Conservation (phyloP, 768 basidiomycete species). For the Boletus rubroflammeus region DNA sequence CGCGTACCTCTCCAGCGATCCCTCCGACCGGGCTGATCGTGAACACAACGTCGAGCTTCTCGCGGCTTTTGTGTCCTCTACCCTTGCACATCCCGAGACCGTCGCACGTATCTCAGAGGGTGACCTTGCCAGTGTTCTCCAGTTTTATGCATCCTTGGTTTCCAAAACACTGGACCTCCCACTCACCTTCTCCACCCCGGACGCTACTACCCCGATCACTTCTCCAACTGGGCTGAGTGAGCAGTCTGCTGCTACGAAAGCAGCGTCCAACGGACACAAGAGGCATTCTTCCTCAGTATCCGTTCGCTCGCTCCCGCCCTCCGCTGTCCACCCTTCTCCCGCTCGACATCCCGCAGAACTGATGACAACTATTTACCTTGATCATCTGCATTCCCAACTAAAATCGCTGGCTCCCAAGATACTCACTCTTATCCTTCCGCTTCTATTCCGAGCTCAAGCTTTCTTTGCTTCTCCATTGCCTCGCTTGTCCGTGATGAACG, state of each 20-base stretch:
- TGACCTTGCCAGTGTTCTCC: conserved; percentile 51
- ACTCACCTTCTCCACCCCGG: conserved; percentile 12
- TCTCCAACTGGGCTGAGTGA: conserved; percentile 34
- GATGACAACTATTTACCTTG: conserved; percentile 59
- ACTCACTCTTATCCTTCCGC: conserved; percentile 57
- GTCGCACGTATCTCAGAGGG: conserved; percentile 59
- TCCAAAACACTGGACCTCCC: conserved; percentile 46
- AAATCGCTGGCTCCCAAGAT: conserved; percentile 54
- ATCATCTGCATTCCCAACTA: conserved; percentile 57
- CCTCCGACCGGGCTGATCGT: conserved; percentile 49
- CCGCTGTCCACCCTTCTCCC: conserved; percentile 25
- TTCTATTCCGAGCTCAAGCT: conserved; percentile 68
- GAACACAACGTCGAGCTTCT: conserved; percentile 63
- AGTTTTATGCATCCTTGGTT: conserved; percentile 59
- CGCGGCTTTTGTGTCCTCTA: conserved; percentile 51
- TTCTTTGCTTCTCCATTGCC: conserved; percentile 66
- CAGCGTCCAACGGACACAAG: conserved; percentile 42
- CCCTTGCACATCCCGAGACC: conserved; percentile 50
- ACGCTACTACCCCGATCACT: conserved; percentile 12
- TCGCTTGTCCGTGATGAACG: conserved; percentile 52
- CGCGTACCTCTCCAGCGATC: conserved; percentile 36
- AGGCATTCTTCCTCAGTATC: conserved; percentile 64
- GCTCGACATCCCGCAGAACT: conserved; percentile 64
- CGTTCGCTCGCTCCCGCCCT: conserved; percentile 38
- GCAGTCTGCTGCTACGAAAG: conserved; percentile 19